Conservation (phyloP, 495 filamentous ascomycete genomes). For the Hypomontagnella submonticulosa region DNA sequence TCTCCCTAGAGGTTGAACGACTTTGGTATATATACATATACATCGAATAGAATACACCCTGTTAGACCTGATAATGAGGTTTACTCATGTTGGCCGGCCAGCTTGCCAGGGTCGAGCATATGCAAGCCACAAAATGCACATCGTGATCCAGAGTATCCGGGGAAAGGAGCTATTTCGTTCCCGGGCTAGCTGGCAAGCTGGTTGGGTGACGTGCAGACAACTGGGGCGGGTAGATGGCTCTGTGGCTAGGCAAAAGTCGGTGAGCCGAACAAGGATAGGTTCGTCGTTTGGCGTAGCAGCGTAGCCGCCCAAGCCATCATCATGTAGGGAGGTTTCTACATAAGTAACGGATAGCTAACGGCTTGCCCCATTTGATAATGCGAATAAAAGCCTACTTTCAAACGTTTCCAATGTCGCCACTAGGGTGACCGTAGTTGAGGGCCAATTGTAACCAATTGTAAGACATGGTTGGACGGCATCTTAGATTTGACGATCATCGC, state of each 20-base stretch:
- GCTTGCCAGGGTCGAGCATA: slow-evolving; percentile 24
- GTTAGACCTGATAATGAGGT: slow-evolving; percentile 9
- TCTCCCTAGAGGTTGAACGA: slow-evolving; percentile 4
- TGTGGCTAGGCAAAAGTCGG: slow-evolving; percentile 47
- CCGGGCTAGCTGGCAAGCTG: slow-evolving; percentile 31
- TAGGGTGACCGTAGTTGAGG: slow-evolving; percentile 21
- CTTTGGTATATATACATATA: slow-evolving; percentile 7
- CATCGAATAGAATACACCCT: background rate
- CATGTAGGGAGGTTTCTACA: slow-evolving; percentile 15
- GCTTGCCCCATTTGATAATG: slow-evolving; percentile 19
- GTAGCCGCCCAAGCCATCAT: slow-evolving; percentile 19
- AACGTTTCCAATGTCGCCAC: slow-evolving; percentile 30
- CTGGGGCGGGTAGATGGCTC: slow-evolving; percentile 30
- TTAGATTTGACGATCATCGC: slow-evolving; percentile 24
- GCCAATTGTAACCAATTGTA: slow-evolving; percentile 19
- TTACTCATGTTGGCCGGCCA: slow-evolving; percentile 3
- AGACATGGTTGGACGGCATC: slow-evolving; percentile 13
- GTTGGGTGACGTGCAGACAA: slow-evolving; percentile 44
- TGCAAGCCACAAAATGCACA: slow-evolving; percentile 36
- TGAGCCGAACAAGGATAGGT: slow-evolving; percentile 44
- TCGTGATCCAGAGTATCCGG: slow-evolving; percentile 43
- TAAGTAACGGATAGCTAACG: slow-evolving; percentile 13
- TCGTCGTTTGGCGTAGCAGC: slow-evolving; percentile 30
- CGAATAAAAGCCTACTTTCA: slow-evolving; percentile 19
- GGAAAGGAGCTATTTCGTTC: slow-evolving; percentile 35